Evolutionary conservation across 495 filamentous ascomycete genomes (phyloP), one percentile per base, ranked within the genome.

Genomic region (Usnea hakonensis): DNA sequence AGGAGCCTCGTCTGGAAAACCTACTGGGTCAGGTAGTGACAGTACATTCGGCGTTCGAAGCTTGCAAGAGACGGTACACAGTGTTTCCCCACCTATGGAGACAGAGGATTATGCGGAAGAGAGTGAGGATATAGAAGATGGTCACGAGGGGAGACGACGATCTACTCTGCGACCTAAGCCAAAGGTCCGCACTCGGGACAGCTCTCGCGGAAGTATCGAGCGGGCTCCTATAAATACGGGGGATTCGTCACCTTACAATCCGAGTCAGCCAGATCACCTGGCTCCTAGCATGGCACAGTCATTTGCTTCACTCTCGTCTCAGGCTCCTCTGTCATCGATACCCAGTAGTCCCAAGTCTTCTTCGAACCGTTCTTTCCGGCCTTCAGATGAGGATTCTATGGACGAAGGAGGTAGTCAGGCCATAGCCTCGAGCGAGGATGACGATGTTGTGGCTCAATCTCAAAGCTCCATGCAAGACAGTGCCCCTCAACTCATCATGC

Each of bases 401-500:
- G 76, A 82, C 70, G 79, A 85, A 44, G 72, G 77, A 61, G 73
- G 70, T 38, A 78, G 78, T 61, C 75, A 84, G 54, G 76, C 76
- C 14, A 66, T 83, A 55, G 71, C 67, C 35, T 83, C 79, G 3
- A 77, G 77, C 23, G 71, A 66, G 30, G 71, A 72, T 36, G 80
- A 80, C 33, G 75, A 79, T 36, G 55, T 57, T 46, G 59, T 66
- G 5, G 66, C 71, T 26, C 71, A 72, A 28, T 69, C 65, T 35
- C 53, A 71, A 26, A 16, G 23, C 26, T 50, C 46, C 5, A 23
- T 65, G 8, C 64, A 68, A 32, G 76, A 74, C 59, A 85, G 81
- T 65, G 84, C 83, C 21, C 90, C 93, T 36, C 93, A 97, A 73
- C 82, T 99, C 19, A 88, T 99, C 65, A 99, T 99, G 95, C 94